Evolutionary conservation across 108 stramenopile genomes (phyloP), one percentile per base, ranked within the genome.

Genomic region (Cyclotella cryptica): DNA sequence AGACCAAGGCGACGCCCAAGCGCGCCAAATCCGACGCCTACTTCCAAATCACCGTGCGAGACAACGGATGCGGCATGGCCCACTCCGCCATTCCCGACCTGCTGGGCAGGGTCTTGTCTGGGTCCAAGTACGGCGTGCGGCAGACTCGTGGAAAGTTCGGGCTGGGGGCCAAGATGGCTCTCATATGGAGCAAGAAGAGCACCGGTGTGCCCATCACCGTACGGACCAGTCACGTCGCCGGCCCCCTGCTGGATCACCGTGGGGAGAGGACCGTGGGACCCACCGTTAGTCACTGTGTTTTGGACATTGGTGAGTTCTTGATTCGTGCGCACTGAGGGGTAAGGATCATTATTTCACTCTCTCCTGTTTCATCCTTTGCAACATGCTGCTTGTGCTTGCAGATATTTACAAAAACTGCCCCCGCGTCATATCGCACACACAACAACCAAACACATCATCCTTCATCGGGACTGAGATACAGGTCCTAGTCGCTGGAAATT

Each of bases 91-190:
- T 98, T 51, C 97, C 97, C 47, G 85, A 96, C 77, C 73, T 98
- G 66, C 78, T 98, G 24, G 98, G 98, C 5, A 84, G 93, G 11
- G 98, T 98, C 10, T 79, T 98, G 27, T 90, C 94, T 39, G 96
- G 97, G 22, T 89, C 85, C 75, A 98, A 98, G 80, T 98, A 98
- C 68, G 97, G 96, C 19, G 97, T 98, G 26, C 84, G 97, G 17
- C 97, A 98, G 83, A 97, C 98, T 0, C 71, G 98, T 49, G 98
- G 98, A 27, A 98, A 98, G 75, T 98, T 98, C 80, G 98, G 98
- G 29, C 78, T 98, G 55, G 97, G 97, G 10, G 96, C 98, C 51
- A 98, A 98, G 78, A 98, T 98, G 98, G 98, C 98, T 6, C 75
- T 98, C 70, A 98, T 98, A 59, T 98, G 98, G 98, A 84, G 85